Base-by-base conservation (phyloP, 768 basidiomycete genomes). In the Lactifluus subvellereus region DNA sequence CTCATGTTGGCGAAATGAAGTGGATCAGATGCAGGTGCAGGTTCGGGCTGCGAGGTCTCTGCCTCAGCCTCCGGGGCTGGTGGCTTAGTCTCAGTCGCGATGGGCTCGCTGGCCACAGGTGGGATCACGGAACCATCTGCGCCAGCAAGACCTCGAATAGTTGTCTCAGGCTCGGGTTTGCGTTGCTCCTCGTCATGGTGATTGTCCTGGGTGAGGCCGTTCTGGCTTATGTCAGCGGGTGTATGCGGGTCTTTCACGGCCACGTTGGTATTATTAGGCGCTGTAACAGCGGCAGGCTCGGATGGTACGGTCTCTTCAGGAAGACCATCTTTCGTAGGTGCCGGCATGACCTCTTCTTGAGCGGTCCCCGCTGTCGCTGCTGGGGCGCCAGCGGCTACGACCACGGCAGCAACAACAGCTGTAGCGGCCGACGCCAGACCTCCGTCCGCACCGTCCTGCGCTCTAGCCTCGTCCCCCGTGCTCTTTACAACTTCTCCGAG, bases 401-500 rank as follows among this genome's bases (percentile, higher is more conserved):
- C 56, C 16, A 65, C 65, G 11, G 57, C 50, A 2, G 53, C 69
- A 49, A 60, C 68, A 9, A 67, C 69, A 33, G 66, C 67, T 2
- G 66, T 67, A 4, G 65, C 70, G 10, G 61, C 62, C n/a, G 14
- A 22, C 32, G 60, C 42, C 13, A 18, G 27, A 47, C 33, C 48
- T 13, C 4, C 27, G 6, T 18, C 30, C 7, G 33, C 54, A 7
- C 32, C 47, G 11, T 45, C 62, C 13, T 62, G 59, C 33, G 47
- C 59, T 35, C 47, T 42, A 13, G 50, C 51, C 38, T 68, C 64
- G 35, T 54, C 62, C 65, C 69, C 37, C 61, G 58, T 64, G 51
- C 18, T 70, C 9, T 77, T 73, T n/a, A 66, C 59, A 16, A 84
- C 75, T 70, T 89, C 89, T 10, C 89, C 89, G 81, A 88, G 79